Conservation (phyloP, 2,329 filamentous ascomycete genomes). For the Fusarium nematophilum region DNA sequence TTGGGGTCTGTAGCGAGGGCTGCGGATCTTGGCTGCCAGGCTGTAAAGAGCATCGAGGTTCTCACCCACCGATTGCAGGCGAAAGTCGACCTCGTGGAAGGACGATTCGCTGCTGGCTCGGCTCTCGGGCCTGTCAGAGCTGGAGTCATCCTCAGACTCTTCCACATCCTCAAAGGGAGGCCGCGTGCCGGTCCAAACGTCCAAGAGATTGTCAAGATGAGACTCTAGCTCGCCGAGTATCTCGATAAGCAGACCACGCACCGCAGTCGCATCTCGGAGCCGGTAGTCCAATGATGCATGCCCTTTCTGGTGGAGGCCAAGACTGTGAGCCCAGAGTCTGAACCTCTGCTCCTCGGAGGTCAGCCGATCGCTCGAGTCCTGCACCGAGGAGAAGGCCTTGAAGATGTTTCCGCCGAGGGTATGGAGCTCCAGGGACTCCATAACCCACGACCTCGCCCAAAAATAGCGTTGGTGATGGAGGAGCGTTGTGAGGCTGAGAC, state of each 20-base stretch:
- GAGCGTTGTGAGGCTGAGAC: no score
- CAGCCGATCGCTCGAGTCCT: background rate
- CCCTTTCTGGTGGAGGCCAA: background rate
- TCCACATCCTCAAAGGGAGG: no score
- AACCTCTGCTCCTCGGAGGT: background rate
- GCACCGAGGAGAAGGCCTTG: background rate
- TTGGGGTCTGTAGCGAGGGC: background rate
- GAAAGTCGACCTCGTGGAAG: background rate
- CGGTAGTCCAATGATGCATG: background rate
- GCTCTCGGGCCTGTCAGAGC: background rate
- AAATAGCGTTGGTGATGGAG: no score
- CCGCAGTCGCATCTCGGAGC: background rate
- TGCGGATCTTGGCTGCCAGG: background rate
- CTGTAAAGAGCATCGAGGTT: background rate
- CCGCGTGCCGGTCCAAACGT: no score
- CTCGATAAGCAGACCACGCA: background rate
- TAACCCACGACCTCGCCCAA: background rate
- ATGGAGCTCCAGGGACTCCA: background rate
- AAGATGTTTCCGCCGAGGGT: background rate
- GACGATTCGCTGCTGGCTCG: no score
- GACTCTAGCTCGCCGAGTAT: background rate
- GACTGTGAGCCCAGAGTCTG: background rate
- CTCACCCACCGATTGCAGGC: background rate
- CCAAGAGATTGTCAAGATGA: background rate
- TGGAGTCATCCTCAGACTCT: no score